Conservation (phyloP, 768 basidiomycete genomes). For the Leucocoprinus sp. region DNA sequence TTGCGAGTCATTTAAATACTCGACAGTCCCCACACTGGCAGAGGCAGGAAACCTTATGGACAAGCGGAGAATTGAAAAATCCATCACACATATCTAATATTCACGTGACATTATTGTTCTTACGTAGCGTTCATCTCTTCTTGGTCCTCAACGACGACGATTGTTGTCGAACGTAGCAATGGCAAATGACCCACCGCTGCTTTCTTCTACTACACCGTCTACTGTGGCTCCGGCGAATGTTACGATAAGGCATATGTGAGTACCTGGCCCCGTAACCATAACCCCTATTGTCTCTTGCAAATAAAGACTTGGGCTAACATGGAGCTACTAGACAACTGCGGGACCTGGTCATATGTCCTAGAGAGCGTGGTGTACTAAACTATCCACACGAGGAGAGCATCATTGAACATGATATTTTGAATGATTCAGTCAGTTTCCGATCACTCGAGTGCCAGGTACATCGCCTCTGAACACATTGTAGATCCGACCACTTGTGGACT, state of each 20-base stretch:
- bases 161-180: constrained; percentile 23
- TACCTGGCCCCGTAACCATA: too few species aligned
- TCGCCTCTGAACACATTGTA: constrained; percentile 13
- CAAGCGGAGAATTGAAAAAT: too few species aligned
- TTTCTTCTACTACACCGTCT: constrained; percentile 36
- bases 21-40: too few species aligned
- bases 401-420: constrained; percentile 51
- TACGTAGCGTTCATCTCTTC: too few species aligned
- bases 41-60: too few species aligned
- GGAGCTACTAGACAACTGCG: constrained; percentile 53
- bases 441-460: constrained; percentile 8
- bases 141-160: constrained; percentile 1
- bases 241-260: constrained; percentile 58
- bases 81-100: too few species aligned
- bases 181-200: constrained; percentile 38
- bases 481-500: constrained; percentile 36
- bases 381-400: constrained; percentile 49
- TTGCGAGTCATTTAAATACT: too few species aligned
- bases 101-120: too few species aligned
- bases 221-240: constrained; percentile 35
- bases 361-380: constrained; percentile 54
- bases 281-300: too few species aligned
- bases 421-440: constrained; percentile 34
- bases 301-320: too few species aligned
- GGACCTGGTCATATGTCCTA: constrained; percentile 70